Evolutionary conservation across 2,329 filamentous ascomycete species (phyloP), one percentile per base, ranked within the genome.

Genomic region (Fusarium armeniacum): DNA sequence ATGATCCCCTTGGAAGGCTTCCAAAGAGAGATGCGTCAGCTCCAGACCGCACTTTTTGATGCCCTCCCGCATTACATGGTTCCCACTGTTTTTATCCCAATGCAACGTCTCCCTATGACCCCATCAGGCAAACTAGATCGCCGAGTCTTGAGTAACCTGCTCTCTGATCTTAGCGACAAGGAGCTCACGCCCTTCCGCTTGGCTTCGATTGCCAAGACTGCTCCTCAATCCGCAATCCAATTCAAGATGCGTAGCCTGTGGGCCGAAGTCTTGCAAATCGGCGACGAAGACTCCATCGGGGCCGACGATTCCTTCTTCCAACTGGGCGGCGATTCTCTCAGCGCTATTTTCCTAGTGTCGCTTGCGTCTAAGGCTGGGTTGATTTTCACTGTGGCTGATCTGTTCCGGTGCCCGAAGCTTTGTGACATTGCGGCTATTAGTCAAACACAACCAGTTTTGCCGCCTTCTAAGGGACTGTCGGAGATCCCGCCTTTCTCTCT

Each of bases 331-430:
- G 50, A 53, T 53, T 53, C 50, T 32, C 50, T 53, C 50, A 33
- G 36, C n/a, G 50, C 50, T 53, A 53, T 53, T 53, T 53, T 53
- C 50, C 50, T 53, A 53, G 50, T 53, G 50, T 53, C 50, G 36
- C 50, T 53, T 43, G 50, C 36, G 36, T 53, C 50, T 18, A 53
- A 53, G 38, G 36, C 36, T 53, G 50, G 50, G 26, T 28, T 53
- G 38, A 43, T 12, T 43, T 53, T 53, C 36, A 53, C 50, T 38
- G 50, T 53, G 50, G 50, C 50, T 43, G 50, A 53, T 53, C 43
- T 53, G 50, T 53, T 53, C 36, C 50, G 50, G 50, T 53, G 50
- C 50, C 50, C 50, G 26, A 53, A 53, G 50, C 50, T 53, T 41
- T 43, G 50, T 26, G 38, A 53, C 26, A 53, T 53, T 33, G 50